Base-by-base conservation (phyloP, 225 moss, liverwort and hornwort genomes). In the Sphagnum tenellum region DNA sequence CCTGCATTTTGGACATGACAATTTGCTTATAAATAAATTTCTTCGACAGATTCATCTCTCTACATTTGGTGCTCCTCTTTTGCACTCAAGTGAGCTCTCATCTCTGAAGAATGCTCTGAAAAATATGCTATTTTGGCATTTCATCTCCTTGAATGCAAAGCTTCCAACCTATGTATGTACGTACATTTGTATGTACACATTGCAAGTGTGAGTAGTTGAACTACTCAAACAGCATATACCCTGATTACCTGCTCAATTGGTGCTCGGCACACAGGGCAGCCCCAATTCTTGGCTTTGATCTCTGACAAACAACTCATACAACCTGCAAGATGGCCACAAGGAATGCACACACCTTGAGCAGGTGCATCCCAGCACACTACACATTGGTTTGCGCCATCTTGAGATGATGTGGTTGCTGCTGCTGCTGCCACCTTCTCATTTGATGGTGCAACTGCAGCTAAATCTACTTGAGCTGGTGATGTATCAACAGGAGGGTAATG, bases 321-420 rank as follows among this genome's bases (percentile, higher is more conserved):
- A 47, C 93, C 90, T 65, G 98, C 80, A 66, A 98, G 69, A 65
- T 98, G 98, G 48, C 98, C 98, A 73, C 98, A 98, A 9, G 98
- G 93, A 58, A 98, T 93, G 68, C 98, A 98, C 29, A 93, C 93
- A 11, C 72, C 89, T 67, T 93, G 80, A 44, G 93, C 98, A 62
- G 87, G 85, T 61, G 93, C 88, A 75, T 98, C 98, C 93, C 98
- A 93, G 55, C 98, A 98, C 46, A 98, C 81, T 4, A 98, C 98
- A 76, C 98, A 98, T 62, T 90, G 98, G 50, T 74, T 76, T 63
- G 53, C 66, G 44, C 72, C 75, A 7, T 71, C 66, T 69, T 82
- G 86, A 54, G 86, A 88, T 47, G 93, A 87, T 3, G 50, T 45
- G 29, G 29, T 29, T 29, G 29, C 29, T 52, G 76, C 65, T 45